phyloP scores from a whole-genome alignment of 768 basidiomycete genomes.

The Amanita molliuscula region DNA sequence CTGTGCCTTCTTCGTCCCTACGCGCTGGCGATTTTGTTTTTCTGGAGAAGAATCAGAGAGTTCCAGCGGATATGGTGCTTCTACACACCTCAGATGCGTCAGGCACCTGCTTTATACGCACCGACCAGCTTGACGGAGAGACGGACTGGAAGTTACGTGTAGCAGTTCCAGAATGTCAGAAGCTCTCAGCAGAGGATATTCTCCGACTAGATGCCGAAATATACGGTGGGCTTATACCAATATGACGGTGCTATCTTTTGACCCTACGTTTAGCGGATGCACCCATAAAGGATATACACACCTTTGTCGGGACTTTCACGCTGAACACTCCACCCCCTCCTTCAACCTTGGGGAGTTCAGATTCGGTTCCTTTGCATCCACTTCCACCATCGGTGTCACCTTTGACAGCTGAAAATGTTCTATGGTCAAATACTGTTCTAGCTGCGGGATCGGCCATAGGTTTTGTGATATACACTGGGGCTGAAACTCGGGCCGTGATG shows the following conservation, averaged over 20 bases:
- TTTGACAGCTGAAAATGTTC: slow-evolving; percentile 88
- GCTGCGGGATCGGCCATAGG: slow-evolving; percentile 92
- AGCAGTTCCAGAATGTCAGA: slow-evolving; percentile 78
- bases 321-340: slow-evolving; percentile 38
- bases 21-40: slow-evolving; percentile 86
- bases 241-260: not conserved
- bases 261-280: slow-evolving; percentile 62
- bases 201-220: slow-evolving; percentile 80
- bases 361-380: slow-evolving; percentile 28
- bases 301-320: slow-evolving; percentile 90
- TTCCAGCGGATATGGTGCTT: slow-evolving; percentile 89
- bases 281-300: slow-evolving; percentile 94
- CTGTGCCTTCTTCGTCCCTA: slow-evolving; percentile 80
- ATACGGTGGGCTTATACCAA: slow-evolving; percentile 47
- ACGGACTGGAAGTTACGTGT: slow-evolving; percentile 98
- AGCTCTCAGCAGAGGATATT: slow-evolving; percentile 39
- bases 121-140: slow-evolving; percentile 97
- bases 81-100: slow-evolving; percentile 80
- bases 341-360: slow-evolving; percentile 14
- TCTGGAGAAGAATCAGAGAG: slow-evolving; percentile 94
- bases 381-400: slow-evolving; percentile 59
- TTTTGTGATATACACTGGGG: slow-evolving; percentile 88
- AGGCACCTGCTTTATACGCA: slow-evolving; percentile 95
- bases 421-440: slow-evolving; percentile 97
- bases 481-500: slow-evolving; percentile 95